Evolutionary conservation across 371 early-diverging fungal species (phyloP).

Genomic region (Actinomortierella wolfii): DNA sequence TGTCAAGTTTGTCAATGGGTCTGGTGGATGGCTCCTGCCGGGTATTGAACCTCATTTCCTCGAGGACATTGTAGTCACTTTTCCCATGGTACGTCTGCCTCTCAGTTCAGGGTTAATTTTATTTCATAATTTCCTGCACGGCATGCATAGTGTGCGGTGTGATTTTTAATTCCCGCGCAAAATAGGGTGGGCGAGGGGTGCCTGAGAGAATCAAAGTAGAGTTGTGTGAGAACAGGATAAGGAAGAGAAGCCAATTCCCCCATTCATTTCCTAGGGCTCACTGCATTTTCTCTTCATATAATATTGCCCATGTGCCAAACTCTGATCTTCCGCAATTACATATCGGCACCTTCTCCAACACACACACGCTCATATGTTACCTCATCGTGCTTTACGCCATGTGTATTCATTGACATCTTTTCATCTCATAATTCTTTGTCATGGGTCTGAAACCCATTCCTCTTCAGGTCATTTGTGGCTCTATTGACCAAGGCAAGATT

Average conservation of each 20-base stretch:
- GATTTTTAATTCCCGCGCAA: too few species aligned
- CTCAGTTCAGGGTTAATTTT: background rate
- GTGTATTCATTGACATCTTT: background rate
- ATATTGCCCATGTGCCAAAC: background rate
- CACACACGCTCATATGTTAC: background rate
- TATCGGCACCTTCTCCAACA: too few species aligned
- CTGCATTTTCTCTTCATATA: background rate
- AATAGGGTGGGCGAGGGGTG: too few species aligned
- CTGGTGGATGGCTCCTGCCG: slow-evolving; percentile 39
- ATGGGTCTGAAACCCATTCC: background rate
- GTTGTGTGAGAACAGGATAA: background rate
- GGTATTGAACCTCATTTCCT: slow-evolving; percentile 32
- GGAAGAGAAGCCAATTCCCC: background rate
- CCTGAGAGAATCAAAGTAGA: too few species aligned
- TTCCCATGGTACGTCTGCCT: slow-evolving; percentile 25
- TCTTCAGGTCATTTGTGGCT: slow-evolving; percentile 33
- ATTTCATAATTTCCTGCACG: background rate
- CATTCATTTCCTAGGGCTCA: too few species aligned
- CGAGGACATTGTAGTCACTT: slow-evolving; percentile 33
- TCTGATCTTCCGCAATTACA: background rate
- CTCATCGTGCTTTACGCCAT: background rate
- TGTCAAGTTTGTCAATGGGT: slow-evolving; percentile 45
- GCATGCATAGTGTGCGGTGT: background rate
- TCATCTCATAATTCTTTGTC: background rate
- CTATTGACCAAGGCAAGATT: slow-evolving; percentile 23